Conservation (phyloP, 2,329 filamentous ascomycete species). For the Aureobasidium lini region DNA sequence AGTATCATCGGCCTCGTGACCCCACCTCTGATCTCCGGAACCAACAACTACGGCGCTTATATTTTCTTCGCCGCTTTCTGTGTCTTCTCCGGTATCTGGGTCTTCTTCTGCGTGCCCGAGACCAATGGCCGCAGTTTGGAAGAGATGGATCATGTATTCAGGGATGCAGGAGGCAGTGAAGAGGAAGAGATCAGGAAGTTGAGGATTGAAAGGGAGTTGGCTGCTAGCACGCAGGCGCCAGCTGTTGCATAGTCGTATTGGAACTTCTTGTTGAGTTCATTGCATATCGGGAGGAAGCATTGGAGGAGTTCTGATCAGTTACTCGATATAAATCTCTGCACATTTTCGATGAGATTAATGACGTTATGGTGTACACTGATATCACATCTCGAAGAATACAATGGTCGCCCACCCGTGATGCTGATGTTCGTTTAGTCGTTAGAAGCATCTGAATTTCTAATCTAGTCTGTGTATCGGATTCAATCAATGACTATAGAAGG, state of each 20-base stretch:
- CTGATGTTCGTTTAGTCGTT: no score
- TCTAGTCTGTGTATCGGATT: no score
- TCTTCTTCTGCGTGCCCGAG: conserved; percentile 50
- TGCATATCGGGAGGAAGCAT: no score
- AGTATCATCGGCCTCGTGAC: conserved; percentile 38
- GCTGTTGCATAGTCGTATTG: not conserved
- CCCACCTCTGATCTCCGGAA: conserved; percentile 37
- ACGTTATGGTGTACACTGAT: no score
- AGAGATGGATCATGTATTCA: conserved; percentile 21
- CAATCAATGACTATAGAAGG: no score
- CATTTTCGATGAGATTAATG: no score
- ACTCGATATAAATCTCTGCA: no score
- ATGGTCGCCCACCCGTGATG: no score
- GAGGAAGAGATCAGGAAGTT: not conserved
- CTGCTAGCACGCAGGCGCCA: not conserved
- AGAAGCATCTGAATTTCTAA: no score
- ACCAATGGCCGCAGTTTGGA: conserved; percentile 40
- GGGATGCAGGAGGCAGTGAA: not conserved
- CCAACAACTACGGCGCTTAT: conserved; percentile 48
- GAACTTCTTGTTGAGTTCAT: no score
- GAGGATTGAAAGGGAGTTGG: not conserved
- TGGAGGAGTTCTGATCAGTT: no score
- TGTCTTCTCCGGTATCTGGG: conserved; percentile 44
- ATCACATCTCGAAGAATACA: no score
- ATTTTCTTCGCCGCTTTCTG: conserved; percentile 54